Evolutionary conservation across 306 rosid species (phyloP).

Genomic region (Sphenostylis stenocarpa): DNA sequence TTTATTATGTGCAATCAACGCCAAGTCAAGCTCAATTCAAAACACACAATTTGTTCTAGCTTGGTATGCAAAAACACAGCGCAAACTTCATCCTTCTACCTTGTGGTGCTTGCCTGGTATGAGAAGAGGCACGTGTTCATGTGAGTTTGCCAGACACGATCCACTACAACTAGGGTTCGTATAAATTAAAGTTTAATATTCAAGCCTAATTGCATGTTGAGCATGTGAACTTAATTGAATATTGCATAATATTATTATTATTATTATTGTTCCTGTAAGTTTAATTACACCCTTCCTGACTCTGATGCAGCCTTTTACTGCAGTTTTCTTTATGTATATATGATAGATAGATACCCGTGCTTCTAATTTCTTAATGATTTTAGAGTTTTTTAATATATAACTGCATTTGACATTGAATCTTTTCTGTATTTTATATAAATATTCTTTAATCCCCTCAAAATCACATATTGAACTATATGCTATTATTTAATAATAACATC

Average conservation of each 20-base stretch:
- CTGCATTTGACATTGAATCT: background rate
- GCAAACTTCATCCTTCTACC: conserved; percentile 26
- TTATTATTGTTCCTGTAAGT: background rate
- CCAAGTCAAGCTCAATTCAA: conserved; percentile 18
- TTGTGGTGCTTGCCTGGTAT: conserved; percentile 5
- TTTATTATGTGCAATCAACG: conserved; percentile 32
- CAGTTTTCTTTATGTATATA: background rate
- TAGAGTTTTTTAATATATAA: background rate
- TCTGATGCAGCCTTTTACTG: background rate
- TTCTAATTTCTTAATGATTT: background rate
- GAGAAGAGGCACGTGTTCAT: conserved; percentile 11
- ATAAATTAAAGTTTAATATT: background rate
- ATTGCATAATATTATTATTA: background rate
- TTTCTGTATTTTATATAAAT: background rate
- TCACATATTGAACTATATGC: background rate
- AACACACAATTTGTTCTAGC: conserved; percentile 27
- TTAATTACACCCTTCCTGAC: background rate
- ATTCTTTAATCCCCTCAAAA: background rate
- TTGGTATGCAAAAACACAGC: conserved; percentile 17
- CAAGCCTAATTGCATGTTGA: background rate
- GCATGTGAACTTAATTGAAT: background rate
- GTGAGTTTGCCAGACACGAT: conserved; percentile 8
- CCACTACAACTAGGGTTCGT: conserved; percentile 39
- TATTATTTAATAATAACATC: background rate
- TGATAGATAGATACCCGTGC: background rate